A percentile compares a stretch with the other conserved stretches of the same genome.
These are phyloP conservation scores for Dactylella cylindrospora DNA, from an alignment of 2,329 filamentous ascomycete genomes.

Conservation along the genomic window DNA sequence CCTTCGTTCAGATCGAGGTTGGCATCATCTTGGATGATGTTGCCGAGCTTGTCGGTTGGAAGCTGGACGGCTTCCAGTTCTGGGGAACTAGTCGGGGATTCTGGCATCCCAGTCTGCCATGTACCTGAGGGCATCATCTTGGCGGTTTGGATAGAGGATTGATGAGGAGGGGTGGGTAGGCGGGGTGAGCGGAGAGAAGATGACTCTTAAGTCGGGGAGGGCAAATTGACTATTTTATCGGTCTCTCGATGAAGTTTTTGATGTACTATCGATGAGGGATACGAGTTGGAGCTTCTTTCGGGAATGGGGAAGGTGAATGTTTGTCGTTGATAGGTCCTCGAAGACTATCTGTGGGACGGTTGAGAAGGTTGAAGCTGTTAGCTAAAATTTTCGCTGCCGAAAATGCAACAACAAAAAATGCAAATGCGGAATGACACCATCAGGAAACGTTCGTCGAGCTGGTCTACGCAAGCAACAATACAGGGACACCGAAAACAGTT, in stretches of 20 bases:
- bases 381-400: constrained; percentile 42
- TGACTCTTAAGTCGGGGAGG: constrained; percentile 1
- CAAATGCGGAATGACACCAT: too few relatives aligned
- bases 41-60: constrained; percentile 63
- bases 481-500: too few relatives aligned
- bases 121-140: constrained; percentile 33
- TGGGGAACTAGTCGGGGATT: constrained; percentile 61
- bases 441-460: too few relatives aligned
- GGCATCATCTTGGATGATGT: constrained; percentile 73
- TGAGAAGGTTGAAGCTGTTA: too few relatives aligned
- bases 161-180: constrained; percentile 1
- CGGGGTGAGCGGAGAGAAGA: constrained; percentile 4
- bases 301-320: neutral
- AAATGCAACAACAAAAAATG: too few relatives aligned
- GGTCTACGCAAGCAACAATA: too few relatives aligned
- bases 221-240: neutral
- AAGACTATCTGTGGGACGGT: neutral
- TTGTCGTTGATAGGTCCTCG: neutral
- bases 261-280: neutral
- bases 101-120: constrained; percentile 43
- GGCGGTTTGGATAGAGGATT: neutral
- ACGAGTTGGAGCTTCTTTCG: neutral
- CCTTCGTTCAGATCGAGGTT: constrained; percentile 58
- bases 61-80: constrained; percentile 54
- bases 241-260: neutral